Evolutionary conservation across 192 early-diverging fungal species (phyloP).

Genomic region (Allomyces arbusculus): DNA sequence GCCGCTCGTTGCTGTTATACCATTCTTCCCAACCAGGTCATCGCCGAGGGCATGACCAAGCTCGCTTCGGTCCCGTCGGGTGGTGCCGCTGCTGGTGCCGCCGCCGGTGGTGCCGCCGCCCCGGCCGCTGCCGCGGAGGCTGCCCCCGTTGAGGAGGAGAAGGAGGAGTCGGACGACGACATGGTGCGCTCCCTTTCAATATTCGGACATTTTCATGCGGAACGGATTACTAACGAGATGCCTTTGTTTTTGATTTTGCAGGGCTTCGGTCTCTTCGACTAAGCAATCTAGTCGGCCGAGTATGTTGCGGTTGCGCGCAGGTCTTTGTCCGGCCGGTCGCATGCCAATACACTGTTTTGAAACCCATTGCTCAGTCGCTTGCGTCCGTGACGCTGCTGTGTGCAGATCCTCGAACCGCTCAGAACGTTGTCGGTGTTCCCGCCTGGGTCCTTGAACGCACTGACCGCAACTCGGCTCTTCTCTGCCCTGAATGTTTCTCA

Average conservation of each 20-base stretch:
- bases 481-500: too few species aligned
- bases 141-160: slow-evolving; percentile 42
- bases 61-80: slow-evolving; percentile 83
- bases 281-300: slow-evolving; percentile 16
- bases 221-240: not conserved
- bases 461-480: too few species aligned
- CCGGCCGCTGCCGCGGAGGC: slow-evolving; percentile 41
- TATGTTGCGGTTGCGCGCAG: too few species aligned
- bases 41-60: slow-evolving; percentile 78
- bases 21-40: slow-evolving; percentile 36
- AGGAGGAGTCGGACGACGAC: slow-evolving; percentile 32
- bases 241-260: not conserved
- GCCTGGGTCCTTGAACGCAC: too few species aligned
- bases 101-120: slow-evolving; percentile 43
- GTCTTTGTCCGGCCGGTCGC: too few species aligned
- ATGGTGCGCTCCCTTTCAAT: not conserved
- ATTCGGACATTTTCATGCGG: not conserved
- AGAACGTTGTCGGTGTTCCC: too few species aligned
- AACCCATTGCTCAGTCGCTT: too few species aligned
- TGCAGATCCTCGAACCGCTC: too few species aligned
- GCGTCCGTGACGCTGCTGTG: too few species aligned
- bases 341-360: too few species aligned
- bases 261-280: slow-evolving; percentile 97
- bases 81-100: slow-evolving; percentile 51
- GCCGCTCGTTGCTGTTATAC: too few species aligned